Percentiles rank a stretch among this genome's conserved stretches.
Evolutionary conservation across 2,329 filamentous ascomycete species (phyloP).

Genomic region (Aspergillus vadensis): DNA sequence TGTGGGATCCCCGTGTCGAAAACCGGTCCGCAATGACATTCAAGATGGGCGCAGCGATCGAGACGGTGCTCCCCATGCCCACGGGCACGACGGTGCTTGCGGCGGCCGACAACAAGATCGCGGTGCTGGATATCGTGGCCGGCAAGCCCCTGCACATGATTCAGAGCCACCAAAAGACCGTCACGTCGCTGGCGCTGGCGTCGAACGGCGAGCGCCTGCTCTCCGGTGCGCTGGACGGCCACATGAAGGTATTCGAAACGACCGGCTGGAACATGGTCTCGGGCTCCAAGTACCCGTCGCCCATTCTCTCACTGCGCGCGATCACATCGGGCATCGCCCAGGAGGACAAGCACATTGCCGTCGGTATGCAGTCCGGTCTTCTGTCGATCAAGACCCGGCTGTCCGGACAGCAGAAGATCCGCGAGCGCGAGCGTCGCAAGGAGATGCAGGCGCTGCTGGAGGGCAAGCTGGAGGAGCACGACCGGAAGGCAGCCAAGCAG

Average conservation of each 20-base stretch:
- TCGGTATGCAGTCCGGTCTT: constrained; percentile 93
- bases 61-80: constrained; percentile 82
- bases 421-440: constrained; percentile 74
- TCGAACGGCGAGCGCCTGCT: constrained; percentile 79
- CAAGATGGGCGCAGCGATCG: constrained; percentile 87
- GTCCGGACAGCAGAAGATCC: constrained; percentile 76
- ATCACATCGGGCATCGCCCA: constrained; percentile 67
- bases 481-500: constrained; percentile 69
- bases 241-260: constrained; percentile 96
- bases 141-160: constrained; percentile 85
- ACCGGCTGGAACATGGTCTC: constrained; percentile 95
- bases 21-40: constrained; percentile 80
- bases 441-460: constrained; percentile 81
- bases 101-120: constrained; percentile 81
- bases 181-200: constrained; percentile 81
- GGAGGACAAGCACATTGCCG: constrained; percentile 89
- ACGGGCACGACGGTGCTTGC: constrained; percentile 85
- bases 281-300: constrained; percentile 88
- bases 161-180: constrained; percentile 95
- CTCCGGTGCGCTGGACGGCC: constrained; percentile 87
- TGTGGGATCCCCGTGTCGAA: constrained; percentile 86
- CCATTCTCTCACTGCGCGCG: constrained; percentile 80
- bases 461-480: constrained; percentile 76
- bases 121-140: constrained; percentile 88
- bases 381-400: constrained; percentile 87